These are phyloP conservation scores for Phytophthora hybrid DNA, from an alignment of 352 stramenopile genomes.

Conservation along the genomic window DNA sequence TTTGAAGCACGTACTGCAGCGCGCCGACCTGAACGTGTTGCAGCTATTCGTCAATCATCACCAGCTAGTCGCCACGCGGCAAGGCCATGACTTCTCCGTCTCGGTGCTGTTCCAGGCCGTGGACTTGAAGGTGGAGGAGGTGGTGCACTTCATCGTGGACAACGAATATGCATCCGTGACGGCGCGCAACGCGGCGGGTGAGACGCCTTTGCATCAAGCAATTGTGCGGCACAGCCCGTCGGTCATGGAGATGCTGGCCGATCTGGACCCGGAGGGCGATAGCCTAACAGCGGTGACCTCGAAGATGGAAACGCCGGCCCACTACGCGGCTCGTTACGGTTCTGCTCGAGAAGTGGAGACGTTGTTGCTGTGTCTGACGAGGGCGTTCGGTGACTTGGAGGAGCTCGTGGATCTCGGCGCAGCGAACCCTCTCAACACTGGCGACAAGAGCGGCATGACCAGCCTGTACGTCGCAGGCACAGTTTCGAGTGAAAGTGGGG, in stretches of 20 bases:
- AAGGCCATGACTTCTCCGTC: conserved; percentile 23
- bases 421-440: conserved; percentile 23
- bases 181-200: conserved; percentile 8
- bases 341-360: conserved; percentile 21
- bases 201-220: conserved; percentile 35
- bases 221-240: conserved; percentile 9
- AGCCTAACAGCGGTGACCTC: conserved; percentile 9
- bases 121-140: not conserved
- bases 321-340: conserved; percentile 28
- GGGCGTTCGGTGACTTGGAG: conserved; percentile 12
- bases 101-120: conserved; percentile 30
- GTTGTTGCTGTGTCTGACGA: conserved; percentile 6
- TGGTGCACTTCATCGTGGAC: conserved; percentile 36
- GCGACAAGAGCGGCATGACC: conserved; percentile 14
- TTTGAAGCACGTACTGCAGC: conserved; percentile 17
- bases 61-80: conserved; percentile 22
- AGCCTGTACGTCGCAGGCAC: conserved; percentile 22
- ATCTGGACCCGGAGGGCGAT: conserved; percentile 21
- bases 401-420: not conserved
- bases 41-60: conserved; percentile 46
- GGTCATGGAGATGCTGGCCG: conserved; percentile 24
- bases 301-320: conserved; percentile 14
- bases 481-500: not conserved
- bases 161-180: conserved; percentile 29
- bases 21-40: conserved; percentile 24